These are phyloP conservation scores for Aspergillus fijiensis DNA, from an alignment of 2,329 filamentous ascomycete genomes.

Conservation along the genomic window DNA sequence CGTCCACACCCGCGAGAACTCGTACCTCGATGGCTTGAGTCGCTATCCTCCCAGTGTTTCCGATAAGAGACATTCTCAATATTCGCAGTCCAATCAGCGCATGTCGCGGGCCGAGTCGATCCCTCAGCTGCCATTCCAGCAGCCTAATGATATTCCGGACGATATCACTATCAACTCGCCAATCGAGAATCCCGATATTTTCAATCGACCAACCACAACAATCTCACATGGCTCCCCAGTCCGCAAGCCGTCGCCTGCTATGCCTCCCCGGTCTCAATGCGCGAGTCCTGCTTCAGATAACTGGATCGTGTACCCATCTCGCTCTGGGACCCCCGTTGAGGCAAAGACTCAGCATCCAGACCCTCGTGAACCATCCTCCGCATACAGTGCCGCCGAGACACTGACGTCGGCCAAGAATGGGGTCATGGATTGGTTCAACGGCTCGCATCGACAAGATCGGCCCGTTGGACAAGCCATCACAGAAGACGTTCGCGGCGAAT, in stretches of 20 bases:
- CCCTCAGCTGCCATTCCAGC: slow-evolving; percentile 32
- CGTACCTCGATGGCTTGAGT: slow-evolving; percentile 57
- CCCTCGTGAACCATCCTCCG: slow-evolving; percentile 35
- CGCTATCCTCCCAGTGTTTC: slow-evolving; percentile 52
- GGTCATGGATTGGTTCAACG: slow-evolving; percentile 36
- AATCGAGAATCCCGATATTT: slow-evolving; percentile 29
- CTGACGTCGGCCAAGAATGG: slow-evolving; percentile 28
- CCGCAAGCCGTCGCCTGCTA: slow-evolving; percentile 28
- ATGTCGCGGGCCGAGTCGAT: slow-evolving; percentile 33
- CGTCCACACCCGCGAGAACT: slow-evolving; percentile 70
- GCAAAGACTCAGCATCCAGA: slow-evolving; percentile 25
- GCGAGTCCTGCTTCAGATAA: slow-evolving; percentile 43
- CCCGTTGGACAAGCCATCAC: slow-evolving; percentile 31
- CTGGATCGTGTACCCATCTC: slow-evolving; percentile 43
- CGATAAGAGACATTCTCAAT: slow-evolving; percentile 50
- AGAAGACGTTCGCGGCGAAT: slow-evolving; percentile 38
- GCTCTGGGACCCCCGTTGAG: slow-evolving; percentile 30
- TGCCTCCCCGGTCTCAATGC: slow-evolving; percentile 32
- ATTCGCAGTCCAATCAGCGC: slow-evolving; percentile 44
- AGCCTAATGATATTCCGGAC: slow-evolving; percentile 29
- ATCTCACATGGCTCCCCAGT: slow-evolving; percentile 31
- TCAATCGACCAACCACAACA: slow-evolving; percentile 32
- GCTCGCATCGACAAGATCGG: slow-evolving; percentile 30
- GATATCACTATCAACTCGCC: slow-evolving; percentile 28
- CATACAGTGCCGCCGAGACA: slow-evolving; percentile 32